These are phyloP conservation scores for Nakazawaea peltata DNA, from an alignment of 805 yeast genomes.

Conservation along the genomic window DNA sequence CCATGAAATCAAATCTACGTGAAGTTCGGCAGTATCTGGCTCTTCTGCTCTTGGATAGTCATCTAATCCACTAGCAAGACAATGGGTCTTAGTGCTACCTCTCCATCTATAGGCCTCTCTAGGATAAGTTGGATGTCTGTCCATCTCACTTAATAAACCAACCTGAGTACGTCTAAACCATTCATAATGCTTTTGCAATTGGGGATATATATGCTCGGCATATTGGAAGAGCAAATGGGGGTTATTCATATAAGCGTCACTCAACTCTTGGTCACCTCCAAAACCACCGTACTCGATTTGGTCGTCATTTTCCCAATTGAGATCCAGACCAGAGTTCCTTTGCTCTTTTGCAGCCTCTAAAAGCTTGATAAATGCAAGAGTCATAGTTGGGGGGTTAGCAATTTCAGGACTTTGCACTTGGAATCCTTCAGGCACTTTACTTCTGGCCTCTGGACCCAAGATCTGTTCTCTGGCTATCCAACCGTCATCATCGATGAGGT, in stretches of 20 bases:
- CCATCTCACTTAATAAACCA: constrained; percentile 70
- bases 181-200: constrained; percentile 65
- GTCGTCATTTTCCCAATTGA: not conserved
- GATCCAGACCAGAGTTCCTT: not conserved
- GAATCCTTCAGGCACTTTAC: constrained; percentile 79
- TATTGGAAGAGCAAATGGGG: constrained; percentile 54
- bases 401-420: constrained; percentile 79
- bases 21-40: constrained; percentile 83
- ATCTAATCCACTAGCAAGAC: constrained; percentile 89
- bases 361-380: constrained; percentile 60
- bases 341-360: constrained; percentile 33
- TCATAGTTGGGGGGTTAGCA: constrained; percentile 93
- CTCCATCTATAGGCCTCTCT: constrained; percentile 85
- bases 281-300: constrained; percentile 14
- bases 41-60: constrained; percentile 84
- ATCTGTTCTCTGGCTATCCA: constrained; percentile 98
- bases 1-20: constrained; percentile 89
- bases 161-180: constrained; percentile 80
- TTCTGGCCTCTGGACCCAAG: constrained; percentile 83
- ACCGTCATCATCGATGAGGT: constrained; percentile 78
- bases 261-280: not conserved
- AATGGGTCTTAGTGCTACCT: constrained; percentile 79
- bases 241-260: constrained; percentile 44
- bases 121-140: constrained; percentile 39
- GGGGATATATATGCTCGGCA: constrained; percentile 65